Conservation (phyloP, 352 stramenopile genomes). For the Globisporangium cederbergense region DNA sequence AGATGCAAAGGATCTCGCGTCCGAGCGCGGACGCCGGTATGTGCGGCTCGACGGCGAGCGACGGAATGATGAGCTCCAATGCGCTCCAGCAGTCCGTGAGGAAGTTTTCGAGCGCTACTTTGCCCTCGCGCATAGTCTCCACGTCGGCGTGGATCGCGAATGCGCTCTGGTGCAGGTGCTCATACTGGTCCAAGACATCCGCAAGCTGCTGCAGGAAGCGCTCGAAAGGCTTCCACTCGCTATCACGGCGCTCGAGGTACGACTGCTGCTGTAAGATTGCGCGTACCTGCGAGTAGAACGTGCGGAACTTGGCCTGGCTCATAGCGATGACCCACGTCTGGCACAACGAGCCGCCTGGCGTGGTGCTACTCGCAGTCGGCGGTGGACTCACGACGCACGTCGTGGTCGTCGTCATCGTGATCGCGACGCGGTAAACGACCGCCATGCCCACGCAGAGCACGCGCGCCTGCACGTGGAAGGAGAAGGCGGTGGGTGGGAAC, state of each 20-base stretch:
- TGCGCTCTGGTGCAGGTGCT: conserved; percentile 29
- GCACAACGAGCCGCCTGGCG: conserved; percentile 19
- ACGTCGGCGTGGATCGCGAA: conserved; percentile 42
- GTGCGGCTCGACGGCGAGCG: conserved; percentile 41
- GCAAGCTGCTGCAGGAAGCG: conserved; percentile 37
- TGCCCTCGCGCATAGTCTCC: conserved; percentile 32
- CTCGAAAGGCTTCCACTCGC: conserved; percentile 49
- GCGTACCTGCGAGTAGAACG: conserved; percentile 40
- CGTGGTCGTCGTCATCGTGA: conserved; percentile 23
- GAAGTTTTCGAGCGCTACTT: conserved; percentile 40
- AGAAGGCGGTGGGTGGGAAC: conserved; percentile 42
- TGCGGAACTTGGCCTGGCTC: conserved; percentile 53
- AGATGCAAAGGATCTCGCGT: conserved; percentile 39
- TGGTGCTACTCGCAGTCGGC: conserved; percentile 7
- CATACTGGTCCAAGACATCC: conserved; percentile 35
- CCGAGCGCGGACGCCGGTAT: conserved; percentile 25
- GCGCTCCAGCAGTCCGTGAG: conserved; percentile 42
- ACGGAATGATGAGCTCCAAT: conserved; percentile 42
- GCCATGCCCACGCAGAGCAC: conserved; percentile 54
- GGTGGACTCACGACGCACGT: conserved; percentile 19
- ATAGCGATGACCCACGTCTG: conserved; percentile 60
- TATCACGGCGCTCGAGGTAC: conserved; percentile 15
- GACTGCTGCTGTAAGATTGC: conserved; percentile 37
- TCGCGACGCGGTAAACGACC: conserved; percentile 54
- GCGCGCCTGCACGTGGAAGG: conserved; percentile 41